Base-by-base conservation (phyloP, 306 rosid species). In the Vigna trinervia region DNA sequence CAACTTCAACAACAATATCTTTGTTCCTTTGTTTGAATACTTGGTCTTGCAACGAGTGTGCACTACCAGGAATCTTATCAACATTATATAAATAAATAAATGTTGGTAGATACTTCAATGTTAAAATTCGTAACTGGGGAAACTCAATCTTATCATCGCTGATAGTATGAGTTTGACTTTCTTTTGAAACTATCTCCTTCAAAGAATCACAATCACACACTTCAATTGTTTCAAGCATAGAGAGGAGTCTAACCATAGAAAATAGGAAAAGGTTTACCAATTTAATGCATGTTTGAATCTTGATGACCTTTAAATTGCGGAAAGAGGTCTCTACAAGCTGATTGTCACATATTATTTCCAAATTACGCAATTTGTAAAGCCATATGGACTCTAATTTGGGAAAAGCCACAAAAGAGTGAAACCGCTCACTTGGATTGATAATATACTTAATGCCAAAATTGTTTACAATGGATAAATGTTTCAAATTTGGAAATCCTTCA, bases 401-500 rank as follows among this genome's bases (percentile, higher is more conserved):
- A 41, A 80, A 84, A 14, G 72, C 67, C 1, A 8, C 19, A 6
- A 43, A 43, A 2, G 48, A 12, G 48, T 43, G 48, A 5, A 43
- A 43, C 5, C 13, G 48, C 8, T 76, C 68, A 4, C 11, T 15
- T 15, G 87, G 63, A 14, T 56, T 60, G 7, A 83, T 68, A 17
- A 80, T 32, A 19, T 65, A 20, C 5, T 5, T 20, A 17, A 84
- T 67, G 4, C 66, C 46, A 6, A 2, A 51, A 53, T 74, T 84
- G 19, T 67, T 66, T 53, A 74, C 26, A 0, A 57, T 57, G 36
- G 46, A 60, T 23, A 86, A 62, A 65, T 76, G 79, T 57, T 79
- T 86, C 34, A 86, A 10, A 30, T 73, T 8, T 5, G 81, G 85
- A 84, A 71, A 82, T 23, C 79, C 84, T 2, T 82, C 79, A 8